These are phyloP conservation scores for Cryphonectria japonica DNA, from an alignment of 2,329 filamentous ascomycete species.

Conservation along the genomic window DNA sequence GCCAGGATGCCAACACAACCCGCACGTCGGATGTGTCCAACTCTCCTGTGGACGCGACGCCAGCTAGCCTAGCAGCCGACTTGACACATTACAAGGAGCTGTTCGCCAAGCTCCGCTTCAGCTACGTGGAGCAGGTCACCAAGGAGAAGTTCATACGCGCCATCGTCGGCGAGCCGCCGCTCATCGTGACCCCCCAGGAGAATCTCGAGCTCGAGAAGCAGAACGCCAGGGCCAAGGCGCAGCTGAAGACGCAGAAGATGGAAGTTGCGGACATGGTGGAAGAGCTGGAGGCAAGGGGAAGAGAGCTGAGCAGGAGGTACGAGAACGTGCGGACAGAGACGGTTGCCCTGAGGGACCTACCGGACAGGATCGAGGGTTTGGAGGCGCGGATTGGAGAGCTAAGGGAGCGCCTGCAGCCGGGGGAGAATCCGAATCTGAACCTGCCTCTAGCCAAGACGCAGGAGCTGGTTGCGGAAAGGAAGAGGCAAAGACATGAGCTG, in stretches of 20 bases:
- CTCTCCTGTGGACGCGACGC: conserved; percentile 67
- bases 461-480: conserved; percentile 54
- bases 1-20: conserved; percentile 42
- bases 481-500: conserved; percentile 57
- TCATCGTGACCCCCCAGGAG: conserved; percentile 80
- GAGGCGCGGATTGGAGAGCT: conserved; percentile 54
- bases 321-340: conserved; percentile 55
- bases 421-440: conserved; percentile 50
- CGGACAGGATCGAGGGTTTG: conserved; percentile 51
- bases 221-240: conserved; percentile 72
- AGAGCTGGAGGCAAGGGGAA: conserved; percentile 69
- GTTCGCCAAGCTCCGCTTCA: conserved; percentile 95
- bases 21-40: conserved; percentile 75
- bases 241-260: conserved; percentile 77
- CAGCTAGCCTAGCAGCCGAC: conserved; percentile 79
- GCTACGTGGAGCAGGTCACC: conserved; percentile 96
- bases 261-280: conserved; percentile 75
- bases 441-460: conserved; percentile 62
- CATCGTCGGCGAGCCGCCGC: conserved; percentile 87
- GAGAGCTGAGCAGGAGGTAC: conserved; percentile 60
- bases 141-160: conserved; percentile 97
- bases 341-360: conserved; percentile 54
- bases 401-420: conserved; percentile 44
- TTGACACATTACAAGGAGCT: conserved; percentile 91
- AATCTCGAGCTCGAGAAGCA: conserved; percentile 75